Percentiles rank a stretch among this genome's conserved stretches.
Evolutionary conservation across 768 basidiomycete species (phyloP).

Genomic region (Naganishia vishniacii): DNA sequence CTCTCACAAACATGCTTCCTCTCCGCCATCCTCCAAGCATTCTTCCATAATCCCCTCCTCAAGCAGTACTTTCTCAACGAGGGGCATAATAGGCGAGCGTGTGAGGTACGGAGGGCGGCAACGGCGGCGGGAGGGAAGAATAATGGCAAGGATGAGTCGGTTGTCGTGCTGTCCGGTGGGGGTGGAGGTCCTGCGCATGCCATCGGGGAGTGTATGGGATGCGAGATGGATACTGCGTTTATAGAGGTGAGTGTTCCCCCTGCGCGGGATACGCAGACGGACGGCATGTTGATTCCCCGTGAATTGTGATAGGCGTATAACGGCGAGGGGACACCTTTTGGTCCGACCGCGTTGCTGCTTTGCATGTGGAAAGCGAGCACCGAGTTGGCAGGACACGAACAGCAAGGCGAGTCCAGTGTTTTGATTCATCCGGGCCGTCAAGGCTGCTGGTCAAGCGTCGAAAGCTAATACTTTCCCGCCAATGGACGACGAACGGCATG

Average conservation of each 20-base stretch:
- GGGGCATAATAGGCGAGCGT: constrained; percentile 63
- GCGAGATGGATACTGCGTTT: constrained; percentile 76
- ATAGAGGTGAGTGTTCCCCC: constrained; percentile 39
- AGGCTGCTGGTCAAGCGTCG: no score
- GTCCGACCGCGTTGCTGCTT: constrained; percentile 74
- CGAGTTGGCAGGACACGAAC: constrained; percentile 83
- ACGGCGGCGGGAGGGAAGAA: no score
- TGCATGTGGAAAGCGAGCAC: constrained; percentile 73
- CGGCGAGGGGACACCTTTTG: constrained; percentile 60
- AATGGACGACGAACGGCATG: no score
- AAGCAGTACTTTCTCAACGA: constrained; percentile 85
- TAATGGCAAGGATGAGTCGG: constrained; percentile 47
- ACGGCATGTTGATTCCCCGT: not conserved
- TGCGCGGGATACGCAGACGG: not conserved
- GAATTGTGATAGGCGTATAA: constrained; percentile 49
- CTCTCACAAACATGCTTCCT: constrained; percentile 91
- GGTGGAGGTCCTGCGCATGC: no score
- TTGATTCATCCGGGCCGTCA: not conserved
- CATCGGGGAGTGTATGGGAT: constrained; percentile 64
- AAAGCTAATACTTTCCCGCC: no score
- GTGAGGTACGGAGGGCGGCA: constrained; percentile 47
- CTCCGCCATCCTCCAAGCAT: constrained; percentile 81
- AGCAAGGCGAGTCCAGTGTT: constrained; percentile 72
- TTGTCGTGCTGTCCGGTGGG: constrained; percentile 1
- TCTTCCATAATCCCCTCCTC: constrained; percentile 82